Conservation (phyloP, 192 early-diverging fungal species). For the Ramicandelaber brevisporus region DNA sequence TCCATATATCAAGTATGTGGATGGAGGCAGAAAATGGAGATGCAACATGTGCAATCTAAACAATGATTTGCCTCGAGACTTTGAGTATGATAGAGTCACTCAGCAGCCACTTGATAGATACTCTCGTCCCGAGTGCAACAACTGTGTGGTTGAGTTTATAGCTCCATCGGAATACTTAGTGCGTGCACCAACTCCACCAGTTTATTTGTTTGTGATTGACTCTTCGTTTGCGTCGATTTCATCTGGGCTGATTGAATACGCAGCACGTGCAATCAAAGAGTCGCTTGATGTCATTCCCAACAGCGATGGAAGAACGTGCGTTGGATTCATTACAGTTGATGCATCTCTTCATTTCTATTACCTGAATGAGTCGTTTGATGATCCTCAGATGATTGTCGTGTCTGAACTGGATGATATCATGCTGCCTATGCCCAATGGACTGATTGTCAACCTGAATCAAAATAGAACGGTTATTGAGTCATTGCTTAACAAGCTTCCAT, state of each 20-base stretch:
- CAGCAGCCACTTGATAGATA: conserved; percentile 61
- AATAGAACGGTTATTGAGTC: conserved; percentile 44
- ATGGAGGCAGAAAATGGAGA: conserved; percentile 87
- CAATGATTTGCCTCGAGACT: conserved; percentile 64
- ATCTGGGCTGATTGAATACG: conserved; percentile 54
- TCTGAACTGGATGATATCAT: conserved; percentile 76
- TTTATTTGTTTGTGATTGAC: conserved; percentile 82
- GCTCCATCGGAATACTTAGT: conserved; percentile 96
- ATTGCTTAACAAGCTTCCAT: conserved; percentile 39
- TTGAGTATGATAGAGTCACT: conserved; percentile 55
- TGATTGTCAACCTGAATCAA: conserved; percentile 72
- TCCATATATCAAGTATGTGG: conserved; percentile 84
- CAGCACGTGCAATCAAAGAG: conserved; percentile 53
- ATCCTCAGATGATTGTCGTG: conserved; percentile 89
- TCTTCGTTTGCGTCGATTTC: conserved; percentile 76
- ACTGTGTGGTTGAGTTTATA: conserved; percentile 78
- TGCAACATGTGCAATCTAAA: conserved; percentile 85
- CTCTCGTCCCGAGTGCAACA: conserved; percentile 68
- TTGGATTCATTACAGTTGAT: conserved; percentile 81
- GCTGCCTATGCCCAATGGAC: conserved; percentile 66
- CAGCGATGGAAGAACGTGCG: conserved; percentile 60
- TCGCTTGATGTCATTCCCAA: conserved; percentile 71
- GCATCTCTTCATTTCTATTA: conserved; percentile 79
- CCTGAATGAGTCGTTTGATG: conserved; percentile 31
- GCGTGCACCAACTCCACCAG: conserved; percentile 83